Evolutionary conservation across 2,329 filamentous ascomycete genomes (phyloP), one percentile per base, ranked within the genome.

Genomic region (Coleophoma crateriformis): DNA sequence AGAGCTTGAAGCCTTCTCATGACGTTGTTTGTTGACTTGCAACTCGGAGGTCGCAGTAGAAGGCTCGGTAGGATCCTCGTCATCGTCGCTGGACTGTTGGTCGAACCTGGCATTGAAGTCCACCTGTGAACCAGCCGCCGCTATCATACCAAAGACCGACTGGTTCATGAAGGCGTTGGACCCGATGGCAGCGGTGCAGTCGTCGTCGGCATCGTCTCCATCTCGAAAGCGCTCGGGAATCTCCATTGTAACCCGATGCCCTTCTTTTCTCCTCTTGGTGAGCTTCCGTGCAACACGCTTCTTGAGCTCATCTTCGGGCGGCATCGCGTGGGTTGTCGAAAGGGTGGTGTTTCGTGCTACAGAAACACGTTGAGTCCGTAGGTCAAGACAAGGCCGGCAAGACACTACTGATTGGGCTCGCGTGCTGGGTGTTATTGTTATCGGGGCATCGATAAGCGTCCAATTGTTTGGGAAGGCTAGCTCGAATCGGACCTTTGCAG

Each of bases 131-230:
- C 90, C 89, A 35, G 90, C 90, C 14, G 90, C 89, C 7, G 91
- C 88, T 58, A 97, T 91, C 70, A 97, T 81, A 48, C 90, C 90
- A 67, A 96, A 95, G 49, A 97, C 85, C 56, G 89, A 95, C 74
- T 96, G 91, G 68, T 96, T 94, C 84, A 95, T 89, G 20, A 57
- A 57, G 12, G 57, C 65, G 50, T 69, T 69, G 34, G 64, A 61
- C n/a, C 67, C 67, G n/a, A 73, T 75, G 2, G 78, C 74, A 46
- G 78, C 78, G 13, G 78, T 79, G 52, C 79, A 78, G 63, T 84
- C 82, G 37, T 82, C 75, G 15, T 84, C 72, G 5, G 73, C 76
- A 66, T 84, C 81, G 53, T 78, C 76, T 32, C 77, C 78, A 60
- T 79, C 74, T 58, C 71, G 75, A 54, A 84, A 73, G 49, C 75